Percentiles rank a stretch among this genome's conserved stretches.
Conservation (phyloP, 176 grass and related monocot species). For the Urochloa ruziziensis region DNA sequence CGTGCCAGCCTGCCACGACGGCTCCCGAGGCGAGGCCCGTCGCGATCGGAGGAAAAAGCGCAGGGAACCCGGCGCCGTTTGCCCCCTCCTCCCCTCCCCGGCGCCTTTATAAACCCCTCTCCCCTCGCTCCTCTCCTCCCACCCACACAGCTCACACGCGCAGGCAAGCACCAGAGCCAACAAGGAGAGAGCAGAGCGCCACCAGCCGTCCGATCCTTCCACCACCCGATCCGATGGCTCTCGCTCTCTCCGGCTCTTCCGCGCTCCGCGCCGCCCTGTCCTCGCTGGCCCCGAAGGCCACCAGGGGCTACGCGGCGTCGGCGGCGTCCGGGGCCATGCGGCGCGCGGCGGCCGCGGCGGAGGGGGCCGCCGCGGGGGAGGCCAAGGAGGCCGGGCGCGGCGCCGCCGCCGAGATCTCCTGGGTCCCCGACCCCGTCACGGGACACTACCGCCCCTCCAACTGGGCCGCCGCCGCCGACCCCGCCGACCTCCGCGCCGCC, state of each 20-base stretch:
- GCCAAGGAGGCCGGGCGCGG: constrained; percentile 31
- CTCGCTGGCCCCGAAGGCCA: constrained; percentile 1
- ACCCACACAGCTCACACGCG: neutral
- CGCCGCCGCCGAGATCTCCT: constrained; percentile 27
- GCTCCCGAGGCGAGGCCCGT: neutral
- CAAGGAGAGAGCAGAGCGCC: constrained; percentile 10
- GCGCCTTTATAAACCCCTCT: constrained; percentile 1
- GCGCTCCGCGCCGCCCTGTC: constrained; percentile 21
- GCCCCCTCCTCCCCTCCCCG: neutral
- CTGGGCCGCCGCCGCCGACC: constrained; percentile 32
- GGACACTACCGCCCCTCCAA: constrained; percentile 70
- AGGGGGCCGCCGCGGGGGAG: constrained; percentile 18
- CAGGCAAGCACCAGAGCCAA: neutral
- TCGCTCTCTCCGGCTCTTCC: constrained; percentile 40
- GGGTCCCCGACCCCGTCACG: constrained; percentile 72
- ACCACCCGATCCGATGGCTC: constrained; percentile 46
- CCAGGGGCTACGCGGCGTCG: constrained; percentile 49
- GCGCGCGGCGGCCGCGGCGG: constrained; percentile 24
- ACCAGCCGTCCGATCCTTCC: neutral
- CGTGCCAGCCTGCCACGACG: neutral
- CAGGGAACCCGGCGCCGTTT: neutral
- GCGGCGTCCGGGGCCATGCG: constrained; percentile 35
- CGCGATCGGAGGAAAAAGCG: neutral
- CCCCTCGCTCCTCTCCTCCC: neutral
- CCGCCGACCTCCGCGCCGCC: constrained; percentile 69